Percentiles rank a stretch among this genome's conserved stretches.
Conservation (phyloP, 2,329 filamentous ascomycete species). For the Cercospora beticola region DNA sequence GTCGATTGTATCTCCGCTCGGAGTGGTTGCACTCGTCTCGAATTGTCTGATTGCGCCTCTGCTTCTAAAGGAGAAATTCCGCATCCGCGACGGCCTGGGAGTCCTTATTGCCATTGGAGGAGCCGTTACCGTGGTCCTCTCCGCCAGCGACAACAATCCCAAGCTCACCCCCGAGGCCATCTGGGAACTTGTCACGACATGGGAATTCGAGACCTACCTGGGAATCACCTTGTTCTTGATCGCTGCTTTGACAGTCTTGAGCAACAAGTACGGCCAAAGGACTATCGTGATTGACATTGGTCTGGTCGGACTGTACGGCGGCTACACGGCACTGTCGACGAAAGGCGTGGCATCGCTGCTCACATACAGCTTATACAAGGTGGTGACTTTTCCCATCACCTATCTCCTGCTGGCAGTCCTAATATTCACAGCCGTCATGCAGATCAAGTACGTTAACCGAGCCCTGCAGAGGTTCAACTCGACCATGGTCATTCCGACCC, state of each 20-base stretch:
- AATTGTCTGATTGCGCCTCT: constrained; percentile 96
- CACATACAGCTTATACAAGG: constrained; percentile 83
- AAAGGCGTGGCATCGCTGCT: constrained; percentile 95
- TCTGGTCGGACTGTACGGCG: constrained; percentile 92
- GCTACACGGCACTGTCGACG: constrained; percentile 93
- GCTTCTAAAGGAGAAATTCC: constrained; percentile 88
- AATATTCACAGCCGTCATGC: constrained; percentile 83
- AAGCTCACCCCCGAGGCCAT: constrained; percentile 90
- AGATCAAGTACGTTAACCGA: constrained; percentile 94
- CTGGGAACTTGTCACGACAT: constrained; percentile 80
- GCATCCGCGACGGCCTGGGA: constrained; percentile 79
- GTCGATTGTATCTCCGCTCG: constrained; percentile 92
- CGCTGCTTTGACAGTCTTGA: constrained; percentile 73
- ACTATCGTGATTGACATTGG: constrained; percentile 91
- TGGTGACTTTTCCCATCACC: constrained; percentile 87
- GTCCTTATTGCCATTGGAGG: constrained; percentile 84
- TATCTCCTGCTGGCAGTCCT: constrained; percentile 81
- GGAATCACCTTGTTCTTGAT: constrained; percentile 74
- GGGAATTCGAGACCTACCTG: constrained; percentile 89
- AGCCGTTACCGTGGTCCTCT: constrained; percentile 88
- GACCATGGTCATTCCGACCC: constrained; percentile 95
- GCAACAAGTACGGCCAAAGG: constrained; percentile 76
- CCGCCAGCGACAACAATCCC: constrained; percentile 82
- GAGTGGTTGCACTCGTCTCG: constrained; percentile 93
- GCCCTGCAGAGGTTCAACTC: constrained; percentile 91